Base-by-base conservation (phyloP, 495 filamentous ascomycete genomes). In the Aspergillus taichungensis region DNA sequence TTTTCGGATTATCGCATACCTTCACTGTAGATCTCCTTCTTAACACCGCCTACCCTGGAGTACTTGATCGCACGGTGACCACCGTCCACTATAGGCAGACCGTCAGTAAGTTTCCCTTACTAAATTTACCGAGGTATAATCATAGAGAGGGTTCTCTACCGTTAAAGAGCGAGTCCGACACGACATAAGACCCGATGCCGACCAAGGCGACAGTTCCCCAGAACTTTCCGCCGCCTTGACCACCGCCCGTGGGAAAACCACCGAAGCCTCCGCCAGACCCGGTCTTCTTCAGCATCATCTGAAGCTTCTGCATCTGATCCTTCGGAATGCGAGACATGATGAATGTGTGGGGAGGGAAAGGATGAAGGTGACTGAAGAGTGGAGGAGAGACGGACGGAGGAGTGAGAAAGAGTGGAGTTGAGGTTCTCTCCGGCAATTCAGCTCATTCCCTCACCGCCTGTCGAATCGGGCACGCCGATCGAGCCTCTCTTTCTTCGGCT, bases 11-110 rank as follows among this genome's bases (percentile, higher is more conserved):
- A 24, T 24, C 18, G 18, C 66, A 45, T 73, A 94, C 92, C 92
- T 94, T 98, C 92, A 52, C 51, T 76, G 69, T 91, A 98, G 63
- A 98, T 98, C 47, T 96, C 88, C 72, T 92, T 90, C 74, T 85
- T 82, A 36, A 98, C 92, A 78, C 92, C 92, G 61, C 81, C 85
- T 67, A 96, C 57, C 59, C 92, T 82, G 46, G 85, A 88, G 73
- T 98, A 98, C 65, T 98, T 98, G 73, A 98, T 98, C 40, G 92
- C 92, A 62, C 92, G 83, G 73, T 97, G 92, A 72, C 92, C 92
- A 82, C 92, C 92, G 61, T 98, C 92, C 52, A 98, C 92, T 87
- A 42, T n/a, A 55, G n/a, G 30, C n/a, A 6, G 13, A n/a, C 51
- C 44, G 41, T 43, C 13, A 49, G 37, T 39, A 27, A 50, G 11